Conservation (phyloP, 2,329 filamentous ascomycete species). For the Penicillium sp. region DNA sequence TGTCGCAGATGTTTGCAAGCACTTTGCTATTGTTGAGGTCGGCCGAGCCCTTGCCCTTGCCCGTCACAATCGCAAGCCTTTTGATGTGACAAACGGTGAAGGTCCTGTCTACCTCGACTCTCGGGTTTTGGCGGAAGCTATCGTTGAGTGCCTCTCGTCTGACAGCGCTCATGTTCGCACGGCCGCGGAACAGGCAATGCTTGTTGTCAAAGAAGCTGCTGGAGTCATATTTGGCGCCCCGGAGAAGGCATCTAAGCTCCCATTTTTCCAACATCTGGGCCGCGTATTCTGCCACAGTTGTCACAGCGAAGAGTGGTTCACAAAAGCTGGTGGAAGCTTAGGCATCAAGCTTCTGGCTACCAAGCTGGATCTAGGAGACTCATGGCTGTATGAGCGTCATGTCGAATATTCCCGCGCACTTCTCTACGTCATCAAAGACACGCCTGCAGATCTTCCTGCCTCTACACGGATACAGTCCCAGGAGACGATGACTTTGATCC, state of each 20-base stretch:
- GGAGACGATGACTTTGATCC: constrained; percentile 76
- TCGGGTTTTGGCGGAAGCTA: constrained; percentile 82
- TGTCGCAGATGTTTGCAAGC: constrained; percentile 77
- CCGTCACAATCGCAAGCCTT: constrained; percentile 75
- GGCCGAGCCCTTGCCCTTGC: constrained; percentile 79
- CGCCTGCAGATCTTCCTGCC: constrained; percentile 89
- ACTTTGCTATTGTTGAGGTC: constrained; percentile 88
- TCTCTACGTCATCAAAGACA: constrained; percentile 97
- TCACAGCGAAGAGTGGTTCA: constrained; percentile 98
- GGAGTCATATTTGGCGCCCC: constrained; percentile 76
- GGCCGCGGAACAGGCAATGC: constrained; percentile 76
- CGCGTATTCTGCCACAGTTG: constrained; percentile 90
- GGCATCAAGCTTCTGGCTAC: constrained; percentile 89
- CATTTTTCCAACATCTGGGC: constrained; percentile 81
- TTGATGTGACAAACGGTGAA: constrained; percentile 83
- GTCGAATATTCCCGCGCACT: constrained; percentile 87
- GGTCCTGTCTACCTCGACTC: constrained; percentile 85
- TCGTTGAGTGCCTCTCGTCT: constrained; percentile 86
- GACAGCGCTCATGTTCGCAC: constrained; percentile 79
- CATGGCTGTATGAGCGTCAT: constrained; percentile 80
- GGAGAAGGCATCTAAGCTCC: constrained; percentile 70
- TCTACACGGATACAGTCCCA: constrained; percentile 83
- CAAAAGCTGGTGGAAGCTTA: constrained; percentile 87
- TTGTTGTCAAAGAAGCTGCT: constrained; percentile 75
- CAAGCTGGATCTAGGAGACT: constrained; percentile 78